Percentiles rank a stretch among this genome's conserved stretches.
phyloP scores from a whole-genome alignment of 441 rosid species.

The Omphalea diandra region DNA sequence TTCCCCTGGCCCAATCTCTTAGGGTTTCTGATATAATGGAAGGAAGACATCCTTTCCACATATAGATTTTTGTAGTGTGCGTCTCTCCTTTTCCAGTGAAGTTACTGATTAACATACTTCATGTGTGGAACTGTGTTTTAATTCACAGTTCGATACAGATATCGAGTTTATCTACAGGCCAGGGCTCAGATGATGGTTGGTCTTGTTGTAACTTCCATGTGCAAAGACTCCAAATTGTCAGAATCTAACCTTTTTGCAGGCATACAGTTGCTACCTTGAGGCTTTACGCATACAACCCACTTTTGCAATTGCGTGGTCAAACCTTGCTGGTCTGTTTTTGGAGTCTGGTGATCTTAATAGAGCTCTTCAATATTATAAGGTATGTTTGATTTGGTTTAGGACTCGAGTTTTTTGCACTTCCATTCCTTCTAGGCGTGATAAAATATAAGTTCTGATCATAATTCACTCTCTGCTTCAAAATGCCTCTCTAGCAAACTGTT shows the following conservation, averaged over 20 bases:
- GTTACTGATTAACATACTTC: slow-evolving; percentile 66
- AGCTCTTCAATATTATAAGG: slow-evolving; percentile 99
- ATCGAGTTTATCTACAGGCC: slow-evolving; percentile 70
- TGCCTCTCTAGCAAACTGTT: neutral
- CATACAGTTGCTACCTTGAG: slow-evolving; percentile 93
- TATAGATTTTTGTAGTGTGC: slow-evolving; percentile 19
- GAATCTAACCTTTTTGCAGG: slow-evolving; percentile 94
- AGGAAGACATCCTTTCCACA: slow-evolving; percentile 27
- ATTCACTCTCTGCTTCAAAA: neutral
- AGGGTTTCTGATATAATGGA: slow-evolving; percentile 22
- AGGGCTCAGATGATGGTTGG: slow-evolving; percentile 83
- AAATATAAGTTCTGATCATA: neutral
- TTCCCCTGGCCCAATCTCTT: slow-evolving; percentile 33
- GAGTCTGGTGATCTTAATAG: slow-evolving; percentile 93
- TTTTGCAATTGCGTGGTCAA: slow-evolving; percentile 99
- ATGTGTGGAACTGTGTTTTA: slow-evolving; percentile 72
- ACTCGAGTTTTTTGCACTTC: neutral
- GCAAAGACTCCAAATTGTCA: slow-evolving; percentile 70
- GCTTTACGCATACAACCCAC: slow-evolving; percentile 95
- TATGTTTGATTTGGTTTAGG: slow-evolving; percentile 31
- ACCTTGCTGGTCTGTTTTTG: slow-evolving; percentile 98
- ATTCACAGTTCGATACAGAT: slow-evolving; percentile 73
- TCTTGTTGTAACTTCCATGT: slow-evolving; percentile 75
- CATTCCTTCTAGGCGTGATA: neutral
- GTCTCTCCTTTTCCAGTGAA: slow-evolving; percentile 37